Percentiles rank a stretch among this genome's conserved stretches.
Conservation (phyloP, 2,329 filamentous ascomycete species). For the Pyrenophora tritici-repentis region DNA sequence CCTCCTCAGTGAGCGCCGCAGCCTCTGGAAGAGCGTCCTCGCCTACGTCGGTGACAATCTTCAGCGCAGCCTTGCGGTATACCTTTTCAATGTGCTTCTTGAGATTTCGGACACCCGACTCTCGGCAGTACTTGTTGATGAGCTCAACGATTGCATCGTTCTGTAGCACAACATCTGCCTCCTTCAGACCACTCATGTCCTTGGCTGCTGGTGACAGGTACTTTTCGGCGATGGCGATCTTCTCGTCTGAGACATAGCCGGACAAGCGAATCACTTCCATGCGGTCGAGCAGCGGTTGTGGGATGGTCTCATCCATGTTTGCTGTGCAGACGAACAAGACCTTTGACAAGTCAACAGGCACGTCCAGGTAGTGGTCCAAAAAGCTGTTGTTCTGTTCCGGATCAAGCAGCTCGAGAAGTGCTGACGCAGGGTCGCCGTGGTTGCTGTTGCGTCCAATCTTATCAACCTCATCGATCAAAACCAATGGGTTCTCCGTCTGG, state of each 20-base stretch:
- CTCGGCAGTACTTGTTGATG: conserved; percentile 97
- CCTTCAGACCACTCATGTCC: conserved; percentile 85
- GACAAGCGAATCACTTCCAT: conserved; percentile 98
- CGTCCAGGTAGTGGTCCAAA: conserved; percentile 97
- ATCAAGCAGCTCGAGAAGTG: conserved; percentile 89
- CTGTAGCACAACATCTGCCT: conserved; percentile 85
- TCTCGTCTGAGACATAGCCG: conserved; percentile 96
- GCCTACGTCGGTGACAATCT: conserved; percentile 93
- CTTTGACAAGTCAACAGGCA: conserved; percentile 95
- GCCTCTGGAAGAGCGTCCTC: conserved; percentile 82
- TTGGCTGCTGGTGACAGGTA: conserved; percentile 95
- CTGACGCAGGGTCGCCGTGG: conserved; percentile 86
- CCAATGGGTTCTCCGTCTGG: conserved; percentile 95
- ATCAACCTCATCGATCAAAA: conserved; percentile 96
- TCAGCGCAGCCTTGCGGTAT: conserved; percentile 93
- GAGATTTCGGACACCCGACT: conserved; percentile 93
- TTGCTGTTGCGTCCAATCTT: conserved; percentile 97
- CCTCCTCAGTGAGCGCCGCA: conserved; percentile 81
- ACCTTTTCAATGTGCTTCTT: conserved; percentile 99
- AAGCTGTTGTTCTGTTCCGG: conserved; percentile 98
- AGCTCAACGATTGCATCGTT: conserved; percentile 91
- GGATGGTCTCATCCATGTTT: conserved; percentile 98
- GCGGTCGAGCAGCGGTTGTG: conserved; percentile 86
- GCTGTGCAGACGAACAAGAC: conserved; percentile 98
- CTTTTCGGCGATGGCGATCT: conserved; percentile 95